phyloP scores from a whole-genome alignment of 176 grass and related monocot genomes.

The Oropetium thomaeum region DNA sequence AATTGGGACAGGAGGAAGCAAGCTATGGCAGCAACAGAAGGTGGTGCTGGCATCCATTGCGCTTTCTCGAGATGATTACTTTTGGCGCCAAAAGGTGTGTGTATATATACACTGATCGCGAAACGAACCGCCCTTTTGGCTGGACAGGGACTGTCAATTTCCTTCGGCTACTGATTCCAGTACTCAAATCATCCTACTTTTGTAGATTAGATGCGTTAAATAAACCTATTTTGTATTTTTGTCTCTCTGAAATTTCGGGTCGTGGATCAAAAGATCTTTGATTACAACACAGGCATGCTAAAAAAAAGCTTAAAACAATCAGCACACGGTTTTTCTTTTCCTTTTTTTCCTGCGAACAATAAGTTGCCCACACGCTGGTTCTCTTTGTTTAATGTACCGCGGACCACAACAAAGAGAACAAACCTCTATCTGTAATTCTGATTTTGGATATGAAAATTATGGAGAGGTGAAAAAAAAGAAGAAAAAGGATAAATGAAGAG shows the following conservation, averaged over 20 bases:
- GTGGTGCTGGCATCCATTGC: neutral
- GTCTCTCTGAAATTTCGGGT: neutral
- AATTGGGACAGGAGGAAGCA: neutral
- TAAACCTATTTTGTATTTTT: too few species aligned
- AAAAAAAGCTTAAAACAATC: neutral
- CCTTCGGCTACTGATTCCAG: neutral
- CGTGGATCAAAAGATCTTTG: neutral
- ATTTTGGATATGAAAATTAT: too few species aligned
- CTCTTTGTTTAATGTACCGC: neutral
- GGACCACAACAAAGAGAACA: too few species aligned
- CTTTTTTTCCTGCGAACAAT: conserved; percentile 2
- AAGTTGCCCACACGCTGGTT: neutral
- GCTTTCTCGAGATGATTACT: too few species aligned
- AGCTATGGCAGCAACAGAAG: neutral
- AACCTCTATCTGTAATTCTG: too few species aligned
- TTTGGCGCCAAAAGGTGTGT: neutral
- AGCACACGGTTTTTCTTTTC: too few species aligned
- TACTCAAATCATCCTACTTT: neutral
- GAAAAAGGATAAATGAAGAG: too few species aligned
- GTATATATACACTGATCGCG: too few species aligned
- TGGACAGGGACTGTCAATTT: neutral
- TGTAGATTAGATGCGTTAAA: neutral
- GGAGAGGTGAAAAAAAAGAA: too few species aligned
- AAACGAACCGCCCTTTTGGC: neutral
- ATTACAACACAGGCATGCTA: neutral